A percentile compares a stretch with the other conserved stretches of the same genome.
These are phyloP conservation scores for Brassica balearica DNA, from an alignment of 441 rosid species.

Conservation along the genomic window DNA sequence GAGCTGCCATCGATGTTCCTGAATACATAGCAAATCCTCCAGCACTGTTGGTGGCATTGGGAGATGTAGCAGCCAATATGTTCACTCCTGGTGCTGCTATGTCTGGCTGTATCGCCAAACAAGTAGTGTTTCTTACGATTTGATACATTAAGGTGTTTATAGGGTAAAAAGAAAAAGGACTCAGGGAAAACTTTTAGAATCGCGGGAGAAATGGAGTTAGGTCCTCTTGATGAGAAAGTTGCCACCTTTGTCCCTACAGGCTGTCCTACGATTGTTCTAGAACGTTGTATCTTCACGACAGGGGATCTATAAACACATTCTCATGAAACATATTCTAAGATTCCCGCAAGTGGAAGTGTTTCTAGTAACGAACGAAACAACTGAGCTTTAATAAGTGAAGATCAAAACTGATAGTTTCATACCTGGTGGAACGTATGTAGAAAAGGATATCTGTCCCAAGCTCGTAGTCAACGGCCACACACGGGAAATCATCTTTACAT, in stretches of 20 bases:
- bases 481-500: conserved; percentile 46
- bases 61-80: conserved; percentile 51
- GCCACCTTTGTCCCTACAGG: conserved; percentile 43
- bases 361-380: neutral
- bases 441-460: conserved; percentile 45
- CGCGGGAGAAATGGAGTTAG: conserved; percentile 46
- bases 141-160: neutral
- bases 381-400: neutral
- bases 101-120: neutral
- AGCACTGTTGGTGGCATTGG: neutral
- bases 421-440: conserved; percentile 51
- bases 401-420: neutral
- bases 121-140: neutral
- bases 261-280: conserved; percentile 39
- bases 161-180: neutral
- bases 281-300: conserved; percentile 39
- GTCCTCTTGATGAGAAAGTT: conserved; percentile 53
- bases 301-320: conserved; percentile 40
- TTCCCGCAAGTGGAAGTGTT: neutral
- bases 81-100: conserved; percentile 39
- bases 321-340: neutral
- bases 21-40: conserved; percentile 36
- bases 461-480: conserved; percentile 48
- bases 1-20: conserved; percentile 55
- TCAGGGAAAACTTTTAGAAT: conserved; percentile 41